Percentiles rank a stretch among this genome's conserved stretches.
Evolutionary conservation across 257 asterid genomes (phyloP).

Genomic region (Echium plantagineum): DNA sequence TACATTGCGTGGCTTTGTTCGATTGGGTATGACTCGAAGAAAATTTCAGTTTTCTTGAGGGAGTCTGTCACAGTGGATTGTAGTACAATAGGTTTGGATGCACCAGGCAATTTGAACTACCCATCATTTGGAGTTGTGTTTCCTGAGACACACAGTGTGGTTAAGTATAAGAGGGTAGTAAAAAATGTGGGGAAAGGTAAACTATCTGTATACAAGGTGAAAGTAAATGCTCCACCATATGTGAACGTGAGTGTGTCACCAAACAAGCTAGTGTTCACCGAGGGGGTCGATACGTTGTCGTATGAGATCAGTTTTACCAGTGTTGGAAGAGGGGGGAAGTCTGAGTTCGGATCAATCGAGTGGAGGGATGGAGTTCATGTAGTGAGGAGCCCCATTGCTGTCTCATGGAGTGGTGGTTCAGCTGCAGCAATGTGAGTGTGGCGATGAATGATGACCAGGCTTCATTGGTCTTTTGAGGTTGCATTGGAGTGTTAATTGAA

Average conservation of each 20-base stretch:
- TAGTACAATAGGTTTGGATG: constrained; percentile 20
- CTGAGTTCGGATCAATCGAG: constrained; percentile 64
- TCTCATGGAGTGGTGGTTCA: constrained; percentile 28
- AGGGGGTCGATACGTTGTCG: constrained; percentile 28
- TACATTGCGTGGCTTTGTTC: constrained; percentile 65
- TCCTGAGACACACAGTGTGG: constrained; percentile 15
- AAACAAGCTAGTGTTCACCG: constrained; percentile 39
- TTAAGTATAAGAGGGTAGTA: constrained; percentile 55
- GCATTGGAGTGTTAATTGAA: too few relatives aligned
- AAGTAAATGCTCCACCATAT: constrained; percentile 49
- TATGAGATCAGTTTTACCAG: constrained; percentile 57
- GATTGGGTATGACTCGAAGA: constrained; percentile 41
- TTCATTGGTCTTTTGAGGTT: too few relatives aligned
- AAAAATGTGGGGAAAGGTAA: constrained; percentile 49
- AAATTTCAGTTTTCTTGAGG: constrained; percentile 34
- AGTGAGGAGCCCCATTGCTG: constrained; percentile 75
- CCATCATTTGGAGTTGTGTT: constrained; percentile 80
- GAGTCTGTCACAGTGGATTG: constrained; percentile 44
- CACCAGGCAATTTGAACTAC: constrained; percentile 73
- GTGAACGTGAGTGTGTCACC: constrained; percentile 77
- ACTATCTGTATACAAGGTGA: constrained; percentile 43
- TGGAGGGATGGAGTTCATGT: constrained; percentile 65
- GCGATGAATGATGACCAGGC: neutral
- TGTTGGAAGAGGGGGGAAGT: constrained; percentile 19
- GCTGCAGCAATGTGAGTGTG: constrained; percentile 39